Base-by-base conservation (phyloP, 1,284 basidiomycete genomes). In the Pyrrhoderma lamaoense region DNA sequence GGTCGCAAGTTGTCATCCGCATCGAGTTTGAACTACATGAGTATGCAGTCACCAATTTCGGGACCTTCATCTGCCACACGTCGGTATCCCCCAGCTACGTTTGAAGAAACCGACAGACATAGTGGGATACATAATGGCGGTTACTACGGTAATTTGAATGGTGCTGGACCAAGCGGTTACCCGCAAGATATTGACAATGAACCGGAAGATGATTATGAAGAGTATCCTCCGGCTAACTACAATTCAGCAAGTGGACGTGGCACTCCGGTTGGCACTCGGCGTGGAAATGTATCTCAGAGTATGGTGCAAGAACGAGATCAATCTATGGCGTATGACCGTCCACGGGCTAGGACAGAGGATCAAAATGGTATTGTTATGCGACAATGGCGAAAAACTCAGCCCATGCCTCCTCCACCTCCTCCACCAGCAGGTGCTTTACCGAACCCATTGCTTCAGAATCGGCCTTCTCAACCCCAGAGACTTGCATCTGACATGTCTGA, bases 291-390 rank as follows among this genome's bases (percentile, higher is more conserved):
- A 14, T 73, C 79, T 52, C 79, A 76, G 60, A 79, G 70, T 57
- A 73, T 81, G 63, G 77, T 78, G 4, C 66, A 75, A 14, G 80
- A 83, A 36, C 62, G 67, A 51, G 77, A 79, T 48, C 65, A 67
- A 21, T 67, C 60, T 54, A 61, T 62, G 19, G 68, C 64, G 16
- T 73, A 77, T 51, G 76, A 82, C 13, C 72, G 79, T 21, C 73
- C 79, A 16, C 73, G 87, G 37, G 82, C 82, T n/a, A 75, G 80
- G 57, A 86, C 86, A 9, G 87, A 90, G 61, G 85, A 87, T 61
- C 71, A 74, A 49, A 80, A 77, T 57, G 80, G 84, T 1, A 70
- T 77, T 14, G 70, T 75, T 16, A 81, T 87, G 69, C 70, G 73
- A 1, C 80, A 82, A 56, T 87, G 85, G 85, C 70, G 80, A 58